phyloP scores from a whole-genome alignment of 192 early-diverging fungal genomes.

The Coemansia sp. region DNA sequence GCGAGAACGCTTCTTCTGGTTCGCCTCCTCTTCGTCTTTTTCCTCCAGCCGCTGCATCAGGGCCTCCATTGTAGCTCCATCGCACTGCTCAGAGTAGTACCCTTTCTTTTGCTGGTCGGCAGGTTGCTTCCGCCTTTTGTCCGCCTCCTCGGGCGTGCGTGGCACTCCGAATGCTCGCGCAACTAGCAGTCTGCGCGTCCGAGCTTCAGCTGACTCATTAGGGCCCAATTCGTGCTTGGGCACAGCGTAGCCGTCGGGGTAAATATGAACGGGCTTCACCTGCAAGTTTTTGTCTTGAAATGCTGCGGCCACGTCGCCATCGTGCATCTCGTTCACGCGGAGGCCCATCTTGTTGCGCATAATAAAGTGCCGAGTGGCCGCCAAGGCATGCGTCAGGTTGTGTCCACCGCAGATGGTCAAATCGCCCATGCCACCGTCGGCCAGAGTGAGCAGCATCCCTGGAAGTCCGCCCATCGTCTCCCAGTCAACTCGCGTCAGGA shows the following conservation, averaged over 20 bases:
- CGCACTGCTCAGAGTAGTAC: slow-evolving; percentile 28
- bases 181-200: slow-evolving; percentile 17
- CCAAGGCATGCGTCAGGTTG: slow-evolving; percentile 80
- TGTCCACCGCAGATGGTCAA: slow-evolving; percentile 71
- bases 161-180: slow-evolving; percentile 35
- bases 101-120: slow-evolving; percentile 31
- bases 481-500: slow-evolving; percentile 86
- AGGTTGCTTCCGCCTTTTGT: slow-evolving; percentile 14
- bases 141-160: slow-evolving; percentile 3
- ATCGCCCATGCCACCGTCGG: slow-evolving; percentile 64
- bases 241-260: slow-evolving; percentile 52
- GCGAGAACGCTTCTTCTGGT: slow-evolving; percentile 32
- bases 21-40: slow-evolving; percentile 20
- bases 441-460: slow-evolving; percentile 89
- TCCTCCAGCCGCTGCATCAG: slow-evolving; percentile 33
- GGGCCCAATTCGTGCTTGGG: slow-evolving; percentile 11
- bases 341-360: slow-evolving; percentile 61
- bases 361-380: slow-evolving; percentile 78
- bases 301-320: slow-evolving; percentile 34
- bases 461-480: slow-evolving; percentile 85
- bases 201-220: slow-evolving; percentile 28
- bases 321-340: slow-evolving; percentile 57
- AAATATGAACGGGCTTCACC: slow-evolving; percentile 64
- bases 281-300: slow-evolving; percentile 69
- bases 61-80: slow-evolving; percentile 26